Base-by-base conservation (phyloP, 192 early-diverging fungal genomes). In the Ambispora gerdemannii region DNA sequence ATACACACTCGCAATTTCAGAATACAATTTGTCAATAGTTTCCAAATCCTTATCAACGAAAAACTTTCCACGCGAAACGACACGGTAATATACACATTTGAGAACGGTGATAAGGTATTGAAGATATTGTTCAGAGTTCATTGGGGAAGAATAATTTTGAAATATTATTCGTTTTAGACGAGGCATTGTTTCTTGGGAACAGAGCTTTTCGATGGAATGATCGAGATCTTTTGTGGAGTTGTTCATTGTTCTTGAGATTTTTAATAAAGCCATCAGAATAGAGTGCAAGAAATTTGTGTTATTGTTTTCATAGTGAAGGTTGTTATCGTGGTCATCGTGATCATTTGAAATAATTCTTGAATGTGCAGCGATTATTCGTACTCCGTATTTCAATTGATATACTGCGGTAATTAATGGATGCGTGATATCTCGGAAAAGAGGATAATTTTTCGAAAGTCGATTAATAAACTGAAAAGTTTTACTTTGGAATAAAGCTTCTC, bases 301-400 rank as follows among this genome's bases (percentile, higher is more conserved):
- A n/a, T 32, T 6, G 15, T 22, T 38, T 38, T 4, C 11, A 20
- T n/a, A 15, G 31, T 52, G 10, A 67, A 31, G 4, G 19, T 15
- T 67, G n/a, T n/a, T n/a, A n/a, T n/a, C n/a, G n/a, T n/a, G n/a
- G n/a, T n/a, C n/a, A n/a, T n/a, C n/a, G n/a, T n/a, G n/a, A n/a
- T n/a, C n/a, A n/a, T n/a, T n/a, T n/a, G n/a, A n/a, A n/a, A n/a
- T n/a, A n/a, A n/a, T n/a, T n/a, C 53, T 70, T n/a, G 28, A 55
- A 0, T 73, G 43, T 13, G 78, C 71, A 7, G 82, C 71, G 32
- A 88, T 65, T 49, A 90, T 52, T 15, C 87, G 72, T n/a, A 94
- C 47, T 35, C 91, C 92, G 71, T 85, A 89, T 74, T 91, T 89
- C 68, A 94, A 71, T 67, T 92, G 87, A 68, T 89, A 85, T 1